Conservation (phyloP, 768 basidiomycete genomes). For the Trametes cubensis region DNA sequence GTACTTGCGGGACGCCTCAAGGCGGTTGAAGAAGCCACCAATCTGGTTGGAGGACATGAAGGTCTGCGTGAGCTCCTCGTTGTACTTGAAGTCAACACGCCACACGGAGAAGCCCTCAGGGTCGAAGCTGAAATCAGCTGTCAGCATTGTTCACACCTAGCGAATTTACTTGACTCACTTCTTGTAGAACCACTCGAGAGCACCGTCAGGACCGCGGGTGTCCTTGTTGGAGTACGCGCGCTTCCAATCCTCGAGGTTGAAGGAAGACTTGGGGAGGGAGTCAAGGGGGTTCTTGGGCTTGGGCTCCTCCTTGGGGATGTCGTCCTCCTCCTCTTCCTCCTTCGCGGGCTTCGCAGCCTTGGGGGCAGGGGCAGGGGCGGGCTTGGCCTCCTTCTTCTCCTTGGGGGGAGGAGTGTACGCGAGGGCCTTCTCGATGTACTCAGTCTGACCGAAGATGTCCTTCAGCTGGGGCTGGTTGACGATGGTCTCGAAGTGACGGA, state of each 20-base stretch:
- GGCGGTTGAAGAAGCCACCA: constrained; percentile 95
- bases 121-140: constrained; percentile 64
- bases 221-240: constrained; percentile 97
- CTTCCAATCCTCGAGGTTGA: constrained; percentile 97
- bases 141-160: constrained; percentile 8
- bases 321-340: constrained; percentile 69
- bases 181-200: constrained; percentile 96
- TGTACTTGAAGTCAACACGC: constrained; percentile 97
- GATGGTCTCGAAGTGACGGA: constrained; percentile 88
- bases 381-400: constrained; percentile 55
- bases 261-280: constrained; percentile 80
- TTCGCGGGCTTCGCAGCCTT: constrained; percentile 58
- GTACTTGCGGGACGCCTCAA: constrained; percentile 97
- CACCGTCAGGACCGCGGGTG: constrained; percentile 79
- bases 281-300: constrained; percentile 96
- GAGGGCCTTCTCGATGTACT: constrained; percentile 68
- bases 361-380: constrained; percentile 37
- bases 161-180: constrained; percentile 56
- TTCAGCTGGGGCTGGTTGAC: constrained; percentile 80
- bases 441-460: constrained; percentile 60
- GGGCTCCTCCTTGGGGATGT: constrained; percentile 73
- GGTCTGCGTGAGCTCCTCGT: constrained; percentile 84
- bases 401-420: constrained; percentile 78
- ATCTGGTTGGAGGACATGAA: constrained; percentile 97
- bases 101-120: constrained; percentile 86